Conservation (phyloP, 2,329 filamentous ascomycete species). For the Simplicillium sp. region DNA sequence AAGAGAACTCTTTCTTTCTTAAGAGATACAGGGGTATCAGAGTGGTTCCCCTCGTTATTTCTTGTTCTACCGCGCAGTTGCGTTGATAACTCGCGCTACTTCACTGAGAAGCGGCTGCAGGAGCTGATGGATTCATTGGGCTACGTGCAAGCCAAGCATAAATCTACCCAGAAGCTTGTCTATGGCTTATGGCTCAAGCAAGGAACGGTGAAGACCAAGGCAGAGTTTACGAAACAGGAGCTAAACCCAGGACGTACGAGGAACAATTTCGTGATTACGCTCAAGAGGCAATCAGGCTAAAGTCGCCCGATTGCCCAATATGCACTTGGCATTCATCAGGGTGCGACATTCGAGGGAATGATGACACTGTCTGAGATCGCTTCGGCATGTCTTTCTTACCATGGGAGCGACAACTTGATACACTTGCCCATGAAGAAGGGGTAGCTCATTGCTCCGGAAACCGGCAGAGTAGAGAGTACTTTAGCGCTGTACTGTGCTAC, state of each 20-base stretch:
- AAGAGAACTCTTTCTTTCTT: conserved; percentile 65
- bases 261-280: conserved; percentile 85
- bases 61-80: conserved; percentile 85
- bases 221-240: conserved; percentile 52
- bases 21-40: conserved; percentile 17
- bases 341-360: no score
- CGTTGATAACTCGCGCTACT: conserved; percentile 81
- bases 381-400: no score
- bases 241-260: conserved; percentile 63
- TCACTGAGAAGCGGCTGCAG: conserved; percentile 59
- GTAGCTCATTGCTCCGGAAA: no score
- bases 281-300: conserved; percentile 29
- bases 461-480: no score
- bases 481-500: no score
- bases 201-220: conserved; percentile 7
- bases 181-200: conserved; percentile 75
- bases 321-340: no score
- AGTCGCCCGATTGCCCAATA: conserved; percentile 3
- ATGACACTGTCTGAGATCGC: no score
- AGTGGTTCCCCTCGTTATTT: conserved; percentile 63
- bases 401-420: no score
- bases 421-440: no score
- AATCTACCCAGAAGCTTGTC: conserved; percentile 72
- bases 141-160: conserved; percentile 55
- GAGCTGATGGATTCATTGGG: conserved; percentile 71